phyloP scores from a whole-genome alignment of 2,329 filamentous ascomycete species.

The Penicillium sp. region DNA sequence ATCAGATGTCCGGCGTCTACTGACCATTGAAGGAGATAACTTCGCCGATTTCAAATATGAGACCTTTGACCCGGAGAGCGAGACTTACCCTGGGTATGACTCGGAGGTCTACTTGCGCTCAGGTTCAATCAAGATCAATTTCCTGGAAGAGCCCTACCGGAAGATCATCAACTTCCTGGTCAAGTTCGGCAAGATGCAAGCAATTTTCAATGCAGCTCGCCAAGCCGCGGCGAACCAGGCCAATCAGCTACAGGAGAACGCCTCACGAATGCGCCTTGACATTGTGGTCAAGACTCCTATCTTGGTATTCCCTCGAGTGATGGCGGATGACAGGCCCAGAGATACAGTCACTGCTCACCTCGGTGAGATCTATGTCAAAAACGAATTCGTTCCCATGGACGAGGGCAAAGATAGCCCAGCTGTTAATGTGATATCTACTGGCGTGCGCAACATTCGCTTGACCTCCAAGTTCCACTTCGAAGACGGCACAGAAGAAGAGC shows the following conservation, averaged over 20 bases:
- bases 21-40: slow-evolving; percentile 94
- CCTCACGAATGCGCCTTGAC: slow-evolving; percentile 90
- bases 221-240: slow-evolving; percentile 93
- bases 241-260: slow-evolving; percentile 86
- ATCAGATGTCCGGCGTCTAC: slow-evolving; percentile 79
- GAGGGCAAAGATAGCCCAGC: slow-evolving; percentile 71
- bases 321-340: slow-evolving; percentile 68
- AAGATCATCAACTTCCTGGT: slow-evolving; percentile 98
- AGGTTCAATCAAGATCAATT: slow-evolving; percentile 95
- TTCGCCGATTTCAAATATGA: slow-evolving; percentile 97
- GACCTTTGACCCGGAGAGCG: slow-evolving; percentile 78
- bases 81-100: slow-evolving; percentile 89
- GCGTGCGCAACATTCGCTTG: slow-evolving; percentile 86
- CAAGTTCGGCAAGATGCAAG: slow-evolving; percentile 99
- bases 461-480: slow-evolving; percentile 87
- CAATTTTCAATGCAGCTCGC: slow-evolving; percentile 94
- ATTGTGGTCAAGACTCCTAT: slow-evolving; percentile 93
- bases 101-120: slow-evolving; percentile 87
- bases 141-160: slow-evolving; percentile 93
- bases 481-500: slow-evolving; percentile 71
- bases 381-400: slow-evolving; percentile 83
- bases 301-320: slow-evolving; percentile 83
- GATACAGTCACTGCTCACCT: slow-evolving; percentile 91
- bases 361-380: slow-evolving; percentile 96
- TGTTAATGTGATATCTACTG: slow-evolving; percentile 86